These are phyloP conservation scores for Colletotrichum musicola DNA, from an alignment of 2,329 filamentous ascomycete species.

Conservation along the genomic window DNA sequence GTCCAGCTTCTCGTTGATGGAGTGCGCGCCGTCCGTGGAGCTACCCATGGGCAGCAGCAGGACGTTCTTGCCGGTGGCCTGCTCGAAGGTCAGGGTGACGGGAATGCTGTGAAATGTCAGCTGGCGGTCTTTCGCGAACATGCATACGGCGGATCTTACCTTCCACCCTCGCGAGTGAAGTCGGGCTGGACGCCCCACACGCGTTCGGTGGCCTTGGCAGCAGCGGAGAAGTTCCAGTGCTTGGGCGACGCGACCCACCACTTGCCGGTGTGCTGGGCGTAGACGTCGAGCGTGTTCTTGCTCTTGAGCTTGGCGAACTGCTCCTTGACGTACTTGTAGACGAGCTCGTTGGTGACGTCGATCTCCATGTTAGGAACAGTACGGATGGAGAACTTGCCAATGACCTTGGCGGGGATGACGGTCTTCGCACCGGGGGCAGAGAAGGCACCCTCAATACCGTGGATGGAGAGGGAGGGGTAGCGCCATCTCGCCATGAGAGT, in stretches of 20 bases:
- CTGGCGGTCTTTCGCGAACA: too few relatives aligned
- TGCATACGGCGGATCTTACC: slow-evolving; percentile 60
- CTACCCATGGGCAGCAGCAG: slow-evolving; percentile 96
- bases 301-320: slow-evolving; percentile 88
- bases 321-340: slow-evolving; percentile 85
- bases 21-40: slow-evolving; percentile 96
- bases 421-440: slow-evolving; percentile 95
- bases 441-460: slow-evolving; percentile 96
- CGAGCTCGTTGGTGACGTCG: slow-evolving; percentile 85
- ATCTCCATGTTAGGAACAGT: slow-evolving; percentile 98
- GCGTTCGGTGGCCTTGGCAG: slow-evolving; percentile 93
- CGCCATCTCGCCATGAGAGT: slow-evolving; percentile 98
- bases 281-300: slow-evolving; percentile 91
- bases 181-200: slow-evolving; percentile 96
- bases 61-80: slow-evolving; percentile 98
- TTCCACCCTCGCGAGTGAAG: slow-evolving; percentile 95
- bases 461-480: slow-evolving; percentile 91
- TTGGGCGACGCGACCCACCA: slow-evolving; percentile 99
- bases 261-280: slow-evolving; percentile 90
- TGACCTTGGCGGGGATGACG: slow-evolving; percentile 97
- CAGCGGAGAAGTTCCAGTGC: slow-evolving; percentile 98
- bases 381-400: slow-evolving; percentile 97
- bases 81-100: slow-evolving; percentile 96
- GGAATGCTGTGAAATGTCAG: slow-evolving; percentile 76
- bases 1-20: slow-evolving; percentile 98